Conservation (phyloP, 1,139 yeast genomes). For the Yamadazyma taylorii region DNA sequence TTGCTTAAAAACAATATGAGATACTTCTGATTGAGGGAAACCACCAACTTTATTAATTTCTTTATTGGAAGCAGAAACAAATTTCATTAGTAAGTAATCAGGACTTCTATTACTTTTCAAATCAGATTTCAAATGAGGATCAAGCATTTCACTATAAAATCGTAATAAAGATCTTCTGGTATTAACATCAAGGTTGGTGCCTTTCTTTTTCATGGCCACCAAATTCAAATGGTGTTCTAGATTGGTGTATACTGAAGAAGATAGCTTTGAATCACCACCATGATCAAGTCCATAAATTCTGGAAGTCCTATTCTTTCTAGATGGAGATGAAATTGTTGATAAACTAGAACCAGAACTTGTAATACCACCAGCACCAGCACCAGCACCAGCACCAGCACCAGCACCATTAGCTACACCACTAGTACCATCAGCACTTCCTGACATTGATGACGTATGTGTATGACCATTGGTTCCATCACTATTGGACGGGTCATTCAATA, state of each 20-base stretch:
- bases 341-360: neutral
- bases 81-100: slow-evolving; percentile 66
- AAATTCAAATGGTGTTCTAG: slow-evolving; percentile 51
- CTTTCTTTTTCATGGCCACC: slow-evolving; percentile 55
- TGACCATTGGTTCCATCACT: neutral
- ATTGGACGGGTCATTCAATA: slow-evolving; percentile 12
- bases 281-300: slow-evolving; percentile 16
- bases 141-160: slow-evolving; percentile 61
- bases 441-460: neutral
- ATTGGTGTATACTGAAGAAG: slow-evolving; percentile 46
- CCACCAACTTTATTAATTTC: slow-evolving; percentile 56
- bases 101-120: slow-evolving; percentile 45
- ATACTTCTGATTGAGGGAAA: slow-evolving; percentile 40
- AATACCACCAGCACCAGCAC: neutral
- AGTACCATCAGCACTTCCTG: slow-evolving; percentile 4
- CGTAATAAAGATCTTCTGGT: slow-evolving; percentile 51
- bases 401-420: neutral
- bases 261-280: slow-evolving; percentile 29
- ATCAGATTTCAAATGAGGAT: slow-evolving; percentile 45
- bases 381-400: neutral
- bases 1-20: slow-evolving; percentile 52
- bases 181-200: slow-evolving; percentile 34
- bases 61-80: slow-evolving; percentile 63
- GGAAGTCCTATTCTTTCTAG: slow-evolving; percentile 13
- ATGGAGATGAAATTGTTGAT: slow-evolving; percentile 11